Base-by-base conservation (phyloP, 768 basidiomycete species). In the Hericium coralloides region DNA sequence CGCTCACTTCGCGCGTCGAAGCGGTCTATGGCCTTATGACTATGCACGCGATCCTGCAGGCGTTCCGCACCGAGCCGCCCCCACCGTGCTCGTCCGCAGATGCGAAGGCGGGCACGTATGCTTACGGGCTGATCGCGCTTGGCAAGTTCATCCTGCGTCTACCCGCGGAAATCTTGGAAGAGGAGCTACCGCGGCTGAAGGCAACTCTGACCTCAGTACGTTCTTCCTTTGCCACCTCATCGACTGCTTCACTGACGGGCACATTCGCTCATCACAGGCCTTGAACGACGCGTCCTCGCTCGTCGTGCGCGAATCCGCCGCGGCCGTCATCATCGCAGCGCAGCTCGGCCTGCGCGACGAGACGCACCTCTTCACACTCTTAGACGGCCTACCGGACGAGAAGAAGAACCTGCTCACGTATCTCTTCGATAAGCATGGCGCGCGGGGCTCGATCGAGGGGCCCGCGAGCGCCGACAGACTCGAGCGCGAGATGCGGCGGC, bases 341-440 rank as follows among this genome's bases (percentile, higher is more conserved):
- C 92, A 93, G 63, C 74, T 92, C 36, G 84, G 92, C 55, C 73
- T 94, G 41, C 80, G 83, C 23, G 91, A 94, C 65, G 92, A 93
- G 66, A 83, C 84, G 0, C 89, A 91, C 61, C 74, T 94, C 1
- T 94, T 94, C 63, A 74, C 81, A 38, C 79, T 94, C 17, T 73
- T 94, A 48, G 88, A 90, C 57, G 88, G 87, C 5, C 75, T 94
- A 43, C 83, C 89, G n/a, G 87, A 91, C 59, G 89, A 90, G 64
- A 91, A 93, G 77, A 92, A 92, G 76, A 92, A 94, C 66, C 74
- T 93, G 17, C 74, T 94, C 51, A 91, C 92, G 1, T 94, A 94
- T 62, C 74, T 92, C 56, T 94, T 94, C 61, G 91, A 92, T 68
- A 93, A 92, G 68, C 88, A 92, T 64, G 84, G 84, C 36, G 87